Evolutionary conservation across 805 yeast genomes (phyloP), one percentile per base, ranked within the genome.

Genomic region (Pichia exigua): DNA sequence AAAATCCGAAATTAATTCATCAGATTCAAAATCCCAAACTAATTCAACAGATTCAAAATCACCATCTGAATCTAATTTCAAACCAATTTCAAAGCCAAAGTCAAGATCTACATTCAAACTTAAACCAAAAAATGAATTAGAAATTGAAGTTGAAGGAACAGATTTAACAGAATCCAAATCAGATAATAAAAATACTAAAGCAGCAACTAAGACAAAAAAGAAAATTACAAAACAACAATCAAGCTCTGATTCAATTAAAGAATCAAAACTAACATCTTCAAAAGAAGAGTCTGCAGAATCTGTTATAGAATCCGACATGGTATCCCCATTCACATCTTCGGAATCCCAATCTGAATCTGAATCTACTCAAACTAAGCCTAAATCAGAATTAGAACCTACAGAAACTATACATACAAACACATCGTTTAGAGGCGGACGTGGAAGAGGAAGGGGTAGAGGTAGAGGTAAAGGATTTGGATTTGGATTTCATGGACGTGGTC

Each of bases 381-480:
- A 26, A 5, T 26, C 32, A 7, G 32, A 32, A 32, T 15, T 18
- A 15, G 39, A 35, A 4, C 7, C 20, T n/a, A 35, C 20, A 35
- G 20, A 35, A 35, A 2, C 20, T 8, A 35, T 5, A 17, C 9
- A 35, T 4, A 17, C 20, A n/a, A 5, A 35, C 17, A 4, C 20
- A 35, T 35, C 39, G 4, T 35, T n/a, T 6, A 12, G 44, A 20
- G 45, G 56, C 24, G 48, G 52, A 11, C 48, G 55, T 26, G 54
- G 55, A 21, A 45, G 55, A 22, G 54, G 57, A 13, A 48, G 51
- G 42, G 56, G 56, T 2, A 22, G 48, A 13, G 50, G 45, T 17
- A 27, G 54, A 17, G 48, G 48, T 20, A 30, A 50, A 21, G 56
- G 52, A 5, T 44, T 59, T 42, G 56, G 62, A 18, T 11, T 9